Evolutionary conservation across 2,329 filamentous ascomycete species (phyloP), one percentile per base, ranked within the genome.

Genomic region (Neofusicoccum parvum): DNA sequence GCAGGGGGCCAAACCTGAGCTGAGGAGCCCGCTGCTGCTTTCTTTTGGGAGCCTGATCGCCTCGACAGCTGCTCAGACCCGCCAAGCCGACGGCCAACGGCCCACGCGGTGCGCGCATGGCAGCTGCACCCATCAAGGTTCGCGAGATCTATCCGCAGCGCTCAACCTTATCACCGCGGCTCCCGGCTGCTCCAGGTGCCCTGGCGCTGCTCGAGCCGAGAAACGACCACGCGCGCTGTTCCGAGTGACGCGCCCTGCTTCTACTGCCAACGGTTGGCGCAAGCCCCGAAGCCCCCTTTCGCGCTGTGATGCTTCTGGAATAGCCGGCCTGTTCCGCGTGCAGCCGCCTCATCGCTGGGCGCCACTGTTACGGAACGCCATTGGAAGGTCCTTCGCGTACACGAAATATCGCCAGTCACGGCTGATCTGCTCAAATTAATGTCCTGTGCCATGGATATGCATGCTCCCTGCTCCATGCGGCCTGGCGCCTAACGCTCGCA

Each of bases 311-410:
- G 39, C 23, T 48, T 60, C 56, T 60, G 56, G 54, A 60, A 60
- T 60, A 49, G 56, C 56, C 56, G 32, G 5, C 14, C 23, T 37
- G 32, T 60, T 60, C 56, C 56, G 56, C 56, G 56, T 37, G 56
- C 56, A 48, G 41, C 56, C 56, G 56, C 56, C 56, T 34, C 56
- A 23, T 60, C 48, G 56, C 56, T 60, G 41, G 41, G 56, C 56
- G 56, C n/a, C 17, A 32, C 56, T 17, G 43, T 17, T 15, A n/a
- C 43, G 43, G 43, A 45, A n/a, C 27, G n/a, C 37, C 56, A 45
- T 54, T 45, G 43, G 56, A 37, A 60, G 27, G 41, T 23, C 43
- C 9, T 46, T 48, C 56, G 56, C 27, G 15, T 48, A 48, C 34
- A 43, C 34, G 20, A 27, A 56, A 43, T 58, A 45, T 45, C 39